These are phyloP conservation scores for Citrus medica DNA, from an alignment of 345 rosid genomes.

Conservation along the genomic window DNA sequence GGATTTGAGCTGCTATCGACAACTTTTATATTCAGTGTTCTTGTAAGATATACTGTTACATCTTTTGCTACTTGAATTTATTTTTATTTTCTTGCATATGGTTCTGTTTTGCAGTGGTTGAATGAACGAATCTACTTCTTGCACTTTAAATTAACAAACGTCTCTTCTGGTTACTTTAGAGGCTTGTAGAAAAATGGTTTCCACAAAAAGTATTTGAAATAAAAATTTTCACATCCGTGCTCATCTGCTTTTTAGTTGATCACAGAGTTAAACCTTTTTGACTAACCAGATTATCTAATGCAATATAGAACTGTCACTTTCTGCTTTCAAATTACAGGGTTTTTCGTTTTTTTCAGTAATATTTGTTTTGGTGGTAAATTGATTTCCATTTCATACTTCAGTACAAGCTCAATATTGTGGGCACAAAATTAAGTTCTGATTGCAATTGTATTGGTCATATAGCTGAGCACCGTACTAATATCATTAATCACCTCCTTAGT, in stretches of 20 bases:
- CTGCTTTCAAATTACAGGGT: not conserved
- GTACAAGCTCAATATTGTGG: not conserved
- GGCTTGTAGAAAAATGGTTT: not conserved
- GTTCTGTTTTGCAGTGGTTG: conserved; percentile 1
- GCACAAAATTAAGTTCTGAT: not conserved
- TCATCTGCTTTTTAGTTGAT: not conserved
- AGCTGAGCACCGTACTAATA: not conserved
- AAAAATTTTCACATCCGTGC: not conserved
- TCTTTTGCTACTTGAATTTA: not conserved
- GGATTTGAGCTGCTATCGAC: conserved; percentile 83
- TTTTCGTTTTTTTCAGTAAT: not conserved
- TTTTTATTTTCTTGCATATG: not conserved
- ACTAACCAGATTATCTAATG: not conserved
- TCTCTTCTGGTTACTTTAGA: not conserved
- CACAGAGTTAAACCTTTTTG: not conserved
- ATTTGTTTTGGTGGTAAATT: not conserved
- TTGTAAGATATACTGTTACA: conserved; percentile 46
- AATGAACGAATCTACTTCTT: not conserved
- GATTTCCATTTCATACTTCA: not conserved
- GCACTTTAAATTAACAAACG: not conserved
- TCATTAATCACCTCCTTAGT: not conserved
- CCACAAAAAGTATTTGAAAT: not conserved
- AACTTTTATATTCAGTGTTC: conserved; percentile 61
- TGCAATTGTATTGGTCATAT: not conserved
- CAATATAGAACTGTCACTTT: not conserved